Evolutionary conservation across 495 filamentous ascomycete genomes (phyloP).

Genomic region (Lophiotrema nucula): DNA sequence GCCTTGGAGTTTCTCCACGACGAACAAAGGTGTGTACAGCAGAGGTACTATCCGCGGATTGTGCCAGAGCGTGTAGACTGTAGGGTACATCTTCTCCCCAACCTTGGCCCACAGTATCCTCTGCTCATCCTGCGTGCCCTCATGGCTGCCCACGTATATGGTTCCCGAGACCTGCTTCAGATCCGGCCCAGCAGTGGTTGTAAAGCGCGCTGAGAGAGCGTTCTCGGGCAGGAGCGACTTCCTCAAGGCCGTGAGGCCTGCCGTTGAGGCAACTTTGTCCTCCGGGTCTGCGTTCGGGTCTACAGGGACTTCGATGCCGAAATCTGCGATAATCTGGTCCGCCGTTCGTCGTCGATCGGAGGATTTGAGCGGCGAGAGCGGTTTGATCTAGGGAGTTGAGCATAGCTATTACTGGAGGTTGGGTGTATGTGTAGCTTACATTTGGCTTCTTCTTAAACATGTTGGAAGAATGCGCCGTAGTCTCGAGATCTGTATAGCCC

Average conservation of each 20-base stretch:
- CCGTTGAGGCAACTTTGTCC: conserved; percentile 42
- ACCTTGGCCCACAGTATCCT: conserved; percentile 70
- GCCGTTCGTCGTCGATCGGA: conserved; percentile 70
- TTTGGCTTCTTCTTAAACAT: conserved; percentile 85
- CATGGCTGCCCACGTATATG: conserved; percentile 62
- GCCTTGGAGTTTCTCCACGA: conserved; percentile 61
- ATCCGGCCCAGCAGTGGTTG: conserved; percentile 66
- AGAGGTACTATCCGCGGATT: conserved; percentile 62
- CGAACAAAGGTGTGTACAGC: conserved; percentile 61
- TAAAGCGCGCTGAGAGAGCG: conserved; percentile 63
- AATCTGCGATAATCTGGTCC: conserved; percentile 66
- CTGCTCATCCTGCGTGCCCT: conserved; percentile 50
- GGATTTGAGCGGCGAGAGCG: conserved; percentile 65
- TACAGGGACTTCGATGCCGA: conserved; percentile 51
- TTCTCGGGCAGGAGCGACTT: conserved; percentile 67
- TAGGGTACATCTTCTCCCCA: conserved; percentile 66
- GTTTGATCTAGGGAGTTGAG: conserved; percentile 57
- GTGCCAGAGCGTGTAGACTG: conserved; percentile 69
- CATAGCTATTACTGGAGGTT: not conserved
- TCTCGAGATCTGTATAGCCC: too few species aligned
- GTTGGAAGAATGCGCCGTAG: not conserved
- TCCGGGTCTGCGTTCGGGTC: conserved; percentile 39
- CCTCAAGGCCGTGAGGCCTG: conserved; percentile 55
- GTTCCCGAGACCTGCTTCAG: conserved; percentile 63
- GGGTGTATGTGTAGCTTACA: conserved; percentile 41